These are phyloP conservation scores for Trypanosoma brucei DNA, from an alignment of 208 protist genomes.

Conservation along the genomic window DNA sequence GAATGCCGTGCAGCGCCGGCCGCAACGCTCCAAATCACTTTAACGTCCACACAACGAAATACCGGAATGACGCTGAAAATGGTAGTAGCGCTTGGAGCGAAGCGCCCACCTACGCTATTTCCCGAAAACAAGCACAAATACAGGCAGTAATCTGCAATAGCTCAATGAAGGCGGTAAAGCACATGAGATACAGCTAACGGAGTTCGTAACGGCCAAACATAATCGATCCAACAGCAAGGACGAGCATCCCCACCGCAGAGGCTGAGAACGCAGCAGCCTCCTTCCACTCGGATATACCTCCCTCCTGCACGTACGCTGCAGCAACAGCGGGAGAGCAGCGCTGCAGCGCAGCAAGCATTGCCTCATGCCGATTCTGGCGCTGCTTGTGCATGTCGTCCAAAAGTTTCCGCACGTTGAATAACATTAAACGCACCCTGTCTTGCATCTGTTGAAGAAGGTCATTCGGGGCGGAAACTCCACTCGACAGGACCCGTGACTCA, in stretches of 20 bases:
- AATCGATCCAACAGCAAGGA: slow-evolving; percentile 2
- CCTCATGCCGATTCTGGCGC: neutral
- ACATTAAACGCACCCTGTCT: neutral
- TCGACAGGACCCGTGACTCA: neutral
- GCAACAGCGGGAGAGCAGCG: slow-evolving; percentile 1
- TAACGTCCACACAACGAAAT: no score
- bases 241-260: neutral
- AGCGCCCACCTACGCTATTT: neutral
- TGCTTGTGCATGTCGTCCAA: slow-evolving; percentile 1
- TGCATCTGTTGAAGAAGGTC: neutral
- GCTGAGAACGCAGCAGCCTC: slow-evolving; percentile 7
- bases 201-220: slow-evolving; percentile 19
- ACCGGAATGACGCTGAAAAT: no score
- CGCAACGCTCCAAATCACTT: no score
- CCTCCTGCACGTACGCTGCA: slow-evolving; percentile 1
- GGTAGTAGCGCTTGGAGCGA: no score
- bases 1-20: no score
- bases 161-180: neutral
- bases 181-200: neutral
- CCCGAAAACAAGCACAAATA: neutral
- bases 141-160: neutral
- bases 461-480: neutral
- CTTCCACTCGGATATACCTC: neutral
- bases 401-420: neutral
- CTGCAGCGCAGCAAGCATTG: neutral